phyloP scores from a whole-genome alignment of 352 stramenopile genomes.

The Pythium coloratum region DNA sequence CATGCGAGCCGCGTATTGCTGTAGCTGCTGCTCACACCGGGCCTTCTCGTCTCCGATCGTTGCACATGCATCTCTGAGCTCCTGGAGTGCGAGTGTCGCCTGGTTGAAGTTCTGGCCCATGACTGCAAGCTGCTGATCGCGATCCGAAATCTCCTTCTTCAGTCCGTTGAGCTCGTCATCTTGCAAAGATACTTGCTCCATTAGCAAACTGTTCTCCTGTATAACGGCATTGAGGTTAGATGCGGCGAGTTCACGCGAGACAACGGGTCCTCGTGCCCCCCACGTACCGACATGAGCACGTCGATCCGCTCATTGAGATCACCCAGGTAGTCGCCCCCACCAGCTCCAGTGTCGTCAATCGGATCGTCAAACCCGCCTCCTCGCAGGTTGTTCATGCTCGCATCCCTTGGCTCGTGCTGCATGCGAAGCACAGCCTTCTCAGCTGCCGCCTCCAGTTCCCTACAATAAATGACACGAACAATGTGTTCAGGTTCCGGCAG shows the following conservation, averaged over 20 bases:
- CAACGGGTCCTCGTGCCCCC: no score
- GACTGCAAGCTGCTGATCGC: conserved; percentile 64
- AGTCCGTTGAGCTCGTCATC: conserved; percentile 64
- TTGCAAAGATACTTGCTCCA: conserved; percentile 80
- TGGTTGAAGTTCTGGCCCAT: conserved; percentile 83
- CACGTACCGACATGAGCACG: conserved; percentile 67
- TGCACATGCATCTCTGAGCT: conserved; percentile 58
- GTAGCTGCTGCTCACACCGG: conserved; percentile 66
- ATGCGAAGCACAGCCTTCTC: conserved; percentile 61
- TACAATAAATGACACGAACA: conserved; percentile 17
- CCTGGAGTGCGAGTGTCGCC: conserved; percentile 61
- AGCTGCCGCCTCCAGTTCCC: conserved; percentile 53
- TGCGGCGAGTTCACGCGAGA: not conserved
- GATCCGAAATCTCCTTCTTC: conserved; percentile 63
- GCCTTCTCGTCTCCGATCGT: conserved; percentile 58
- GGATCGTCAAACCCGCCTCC: conserved; percentile 29
- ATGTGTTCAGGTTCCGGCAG: no score
- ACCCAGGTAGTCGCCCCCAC: conserved; percentile 47
- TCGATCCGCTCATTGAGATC: conserved; percentile 82
- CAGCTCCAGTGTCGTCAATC: conserved; percentile 35
- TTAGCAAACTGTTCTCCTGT: conserved; percentile 78
- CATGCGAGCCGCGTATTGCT: conserved; percentile 63
- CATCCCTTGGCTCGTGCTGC: conserved; percentile 44
- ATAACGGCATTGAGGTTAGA: not conserved
- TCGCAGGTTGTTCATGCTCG: conserved; percentile 14